Base-by-base conservation (phyloP, 2,329 filamentous ascomycete genomes). In the Dactylellina leptospora region DNA sequence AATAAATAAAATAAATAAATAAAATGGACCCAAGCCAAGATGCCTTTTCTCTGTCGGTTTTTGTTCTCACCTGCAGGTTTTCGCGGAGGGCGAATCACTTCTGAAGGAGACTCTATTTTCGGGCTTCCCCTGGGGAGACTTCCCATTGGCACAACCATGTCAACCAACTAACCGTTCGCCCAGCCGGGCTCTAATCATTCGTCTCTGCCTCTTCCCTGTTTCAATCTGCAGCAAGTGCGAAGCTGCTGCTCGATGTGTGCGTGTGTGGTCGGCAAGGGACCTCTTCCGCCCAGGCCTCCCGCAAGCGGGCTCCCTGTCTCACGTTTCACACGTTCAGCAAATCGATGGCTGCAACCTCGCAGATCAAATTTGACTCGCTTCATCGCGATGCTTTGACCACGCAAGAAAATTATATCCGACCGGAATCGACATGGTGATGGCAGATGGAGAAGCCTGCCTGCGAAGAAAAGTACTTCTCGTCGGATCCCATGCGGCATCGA, bases 231-330 rank as follows among this genome's bases (percentile, higher is more conserved):
- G 30, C 27, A 44, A 11, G 60, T 20, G 48, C 16, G 44, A 44
- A 53, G 53, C 51, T 44, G 36, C n/a, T n/a, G n/a, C n/a, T n/a
- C n/a, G n/a, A n/a, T n/a, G n/a, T n/a, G n/a, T n/a, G n/a, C 27
- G 40, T 48, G 55, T 40, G 44, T 27, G 40, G 55, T 61, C 20
- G 53, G 30, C 33, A 59, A 42, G 18, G 23, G 18, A 28, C n/a
- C 9, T 51, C 25, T 51, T 51, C 66, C 58, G 66, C 51, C 50
- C 63, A 28, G 58, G 66, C 33, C 28, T 62, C 64, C 64, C 64
- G 64, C 50, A 62, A 71, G 64, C 64, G 33, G 64, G 64, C 51
- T 51, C 64, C 64, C 58, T 71, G 66, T 71, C 58, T 71, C 58
- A 63, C 18, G 27, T 60, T 60, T 23, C 30, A n/a, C n/a, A n/a